Evolutionary conservation across 805 yeast species (phyloP), one percentile per base, ranked within the genome.

Genomic region (Yamadazyma sp.): DNA sequence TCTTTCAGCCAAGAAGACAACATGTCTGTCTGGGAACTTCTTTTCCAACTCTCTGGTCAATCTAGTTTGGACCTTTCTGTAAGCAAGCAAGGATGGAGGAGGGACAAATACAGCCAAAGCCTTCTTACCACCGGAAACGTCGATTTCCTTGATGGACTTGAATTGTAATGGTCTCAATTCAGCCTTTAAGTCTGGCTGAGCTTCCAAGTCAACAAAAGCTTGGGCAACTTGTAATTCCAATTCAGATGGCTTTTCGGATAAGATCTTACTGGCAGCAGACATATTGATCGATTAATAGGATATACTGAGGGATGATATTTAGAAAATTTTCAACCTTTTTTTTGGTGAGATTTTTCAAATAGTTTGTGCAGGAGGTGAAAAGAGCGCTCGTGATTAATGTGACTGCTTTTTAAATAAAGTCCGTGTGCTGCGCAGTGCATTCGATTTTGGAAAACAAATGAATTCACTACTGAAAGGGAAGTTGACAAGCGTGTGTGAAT

Each of bases 1-100:
- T 80, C 99, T 88, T 82, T 91, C 98, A 69, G 97, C 98, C 70
- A 91, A 83, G 88, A 91, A 88, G 62, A 93, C 91, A 73, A 91
- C 96, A 73, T 93, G 97, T 74, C 95, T 87, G 82, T 91, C 99
- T 71, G 97, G 95, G 90, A 91, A 93, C 80, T 93, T 91, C 95
- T 91, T 91, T 80, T 91, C 99, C 72, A 91, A 85, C 81, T 91
- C 99, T 78, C 98, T 91, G 78, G 96, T 88, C 71, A 91, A 84
- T 77, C 90, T 85, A 62, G 80, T 80, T 82, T 91, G 99, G 65
- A 91, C 95, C 78, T 84, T 88, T 87, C 90, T 96, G 91, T 88
- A 88, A 57, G 84, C 82, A 57, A 80, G 62, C 70, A 89, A 81
- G 62, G 87, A 78, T 75, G 98, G 97, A 59, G 85, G 95, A 72